These are phyloP conservation scores for Backusella luteola DNA, from an alignment of 192 early-diverging fungal genomes.

Conservation along the genomic window DNA sequence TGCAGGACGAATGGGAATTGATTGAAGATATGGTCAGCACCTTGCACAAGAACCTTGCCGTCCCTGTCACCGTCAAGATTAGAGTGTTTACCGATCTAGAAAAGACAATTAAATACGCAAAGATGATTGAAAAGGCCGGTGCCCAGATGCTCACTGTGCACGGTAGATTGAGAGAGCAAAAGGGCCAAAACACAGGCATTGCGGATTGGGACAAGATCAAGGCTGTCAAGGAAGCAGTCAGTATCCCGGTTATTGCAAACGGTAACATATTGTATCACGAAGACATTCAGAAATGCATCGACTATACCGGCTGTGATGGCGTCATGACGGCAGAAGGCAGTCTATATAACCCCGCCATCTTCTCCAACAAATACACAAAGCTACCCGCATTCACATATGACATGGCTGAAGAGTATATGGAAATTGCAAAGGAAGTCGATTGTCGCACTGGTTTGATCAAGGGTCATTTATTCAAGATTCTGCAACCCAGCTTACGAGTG, in stretches of 20 bases:
- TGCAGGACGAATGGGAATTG: constrained; percentile 94
- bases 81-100: constrained; percentile 87
- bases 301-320: constrained; percentile 83
- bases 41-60: constrained; percentile 72
- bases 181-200: constrained; percentile 93
- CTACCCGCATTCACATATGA: constrained; percentile 67
- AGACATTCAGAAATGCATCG: constrained; percentile 81
- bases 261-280: constrained; percentile 95
- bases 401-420: constrained; percentile 86
- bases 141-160: constrained; percentile 92
- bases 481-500: constrained; percentile 68
- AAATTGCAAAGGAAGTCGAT: constrained; percentile 61
- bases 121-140: constrained; percentile 90
- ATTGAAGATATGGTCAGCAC: constrained; percentile 64
- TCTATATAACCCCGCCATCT: constrained; percentile 89
- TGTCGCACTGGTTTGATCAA: constrained; percentile 68
- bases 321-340: constrained; percentile 94
- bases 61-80: constrained; percentile 98
- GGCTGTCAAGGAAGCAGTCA: constrained; percentile 76
- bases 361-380: constrained; percentile 48
- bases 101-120: constrained; percentile 90
- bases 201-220: constrained; percentile 96
- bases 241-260: constrained; percentile 94
- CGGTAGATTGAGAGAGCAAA: constrained; percentile 91
- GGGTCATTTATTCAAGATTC: constrained; percentile 93